Base-by-base conservation (phyloP, 805 yeast species). In the Cyberlindnera misumaiensis region DNA sequence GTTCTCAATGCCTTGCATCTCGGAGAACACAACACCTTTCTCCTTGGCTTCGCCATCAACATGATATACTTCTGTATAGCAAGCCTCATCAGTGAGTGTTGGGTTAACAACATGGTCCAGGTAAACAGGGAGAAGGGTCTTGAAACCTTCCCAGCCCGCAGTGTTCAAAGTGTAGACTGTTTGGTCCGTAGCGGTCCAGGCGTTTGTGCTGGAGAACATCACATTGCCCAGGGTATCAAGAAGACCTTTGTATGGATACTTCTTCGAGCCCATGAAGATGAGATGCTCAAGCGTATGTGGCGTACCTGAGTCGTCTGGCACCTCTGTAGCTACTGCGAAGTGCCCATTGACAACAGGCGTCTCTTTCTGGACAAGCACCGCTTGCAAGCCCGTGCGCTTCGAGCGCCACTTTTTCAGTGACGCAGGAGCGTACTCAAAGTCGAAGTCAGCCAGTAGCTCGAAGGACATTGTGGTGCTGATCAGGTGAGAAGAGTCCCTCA, bases 71-170 rank as follows among this genome's bases (percentile, higher is more conserved):
- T 93, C 98, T 1, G 98, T 93, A 38, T 81, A 65, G 52, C 95
- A 93, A 0, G 95, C 95, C 37, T 79, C 85, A 54, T 88, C 95
- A 1, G 95, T 82, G 37, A 93, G 63, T 0, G 95, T 85, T 2
- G 98, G 97, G 49, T 78, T 60, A 33, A 88, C 59, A 17, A 93
- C 62, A 56, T 93, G 97, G 56, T 93, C 97, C 47, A 93, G 62
- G 57, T 90, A 93, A 3, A 88, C 80, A 0, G 98, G 97, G 24
- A 93, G 70, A 22, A 93, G 63, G 44, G 79, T 72, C 35, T 74
- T 75, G 62, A 93, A 93, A 1, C 97, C 97, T 40, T 85, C 86
- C 96, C 96, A 89, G 9, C 97, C 97, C 1, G 97, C 97, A 28
- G 95, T 79, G 8, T 83, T 73, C 40, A 93, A 67, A 3, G 96